phyloP scores from a whole-genome alignment of 108 stramenopile genomes.

The Fistulifera pelliculosa region DNA sequence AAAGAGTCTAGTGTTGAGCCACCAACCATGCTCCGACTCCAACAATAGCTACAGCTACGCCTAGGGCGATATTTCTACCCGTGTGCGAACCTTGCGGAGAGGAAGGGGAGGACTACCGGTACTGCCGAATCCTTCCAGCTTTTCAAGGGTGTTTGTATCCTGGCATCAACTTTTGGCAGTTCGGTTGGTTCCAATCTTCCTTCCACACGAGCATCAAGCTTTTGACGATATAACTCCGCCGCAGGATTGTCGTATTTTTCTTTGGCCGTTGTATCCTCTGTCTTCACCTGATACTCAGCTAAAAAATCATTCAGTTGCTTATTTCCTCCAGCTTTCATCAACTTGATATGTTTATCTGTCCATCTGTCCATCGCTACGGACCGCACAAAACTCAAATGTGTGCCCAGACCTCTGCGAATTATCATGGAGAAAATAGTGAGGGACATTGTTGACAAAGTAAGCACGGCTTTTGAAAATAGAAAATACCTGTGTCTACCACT shows the following conservation, averaged over 20 bases:
- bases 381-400: constrained; percentile 34
- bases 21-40: no score
- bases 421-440: neutral
- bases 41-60: no score
- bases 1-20: no score
- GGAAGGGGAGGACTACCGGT: constrained; percentile 4
- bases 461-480: neutral
- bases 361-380: constrained; percentile 33
- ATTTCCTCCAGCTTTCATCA: constrained; percentile 34
- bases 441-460: neutral
- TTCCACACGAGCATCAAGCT: constrained; percentile 26
- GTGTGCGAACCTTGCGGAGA: no score
- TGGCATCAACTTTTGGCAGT: constrained; percentile 2
- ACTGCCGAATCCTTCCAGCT: constrained; percentile 31
- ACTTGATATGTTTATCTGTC: constrained; percentile 18
- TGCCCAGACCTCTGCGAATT: constrained; percentile 19
- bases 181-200: constrained; percentile 36
- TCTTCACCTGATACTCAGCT: constrained; percentile 11
- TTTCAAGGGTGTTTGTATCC: neutral
- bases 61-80: no score
- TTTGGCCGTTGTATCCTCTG: neutral
- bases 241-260: constrained; percentile 22
- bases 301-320: constrained; percentile 17
- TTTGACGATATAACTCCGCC: constrained; percentile 26
- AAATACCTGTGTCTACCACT: constrained; percentile 11